Evolutionary conservation across 306 rosid genomes (phyloP).

Genomic region (Acacia acuminata): DNA sequence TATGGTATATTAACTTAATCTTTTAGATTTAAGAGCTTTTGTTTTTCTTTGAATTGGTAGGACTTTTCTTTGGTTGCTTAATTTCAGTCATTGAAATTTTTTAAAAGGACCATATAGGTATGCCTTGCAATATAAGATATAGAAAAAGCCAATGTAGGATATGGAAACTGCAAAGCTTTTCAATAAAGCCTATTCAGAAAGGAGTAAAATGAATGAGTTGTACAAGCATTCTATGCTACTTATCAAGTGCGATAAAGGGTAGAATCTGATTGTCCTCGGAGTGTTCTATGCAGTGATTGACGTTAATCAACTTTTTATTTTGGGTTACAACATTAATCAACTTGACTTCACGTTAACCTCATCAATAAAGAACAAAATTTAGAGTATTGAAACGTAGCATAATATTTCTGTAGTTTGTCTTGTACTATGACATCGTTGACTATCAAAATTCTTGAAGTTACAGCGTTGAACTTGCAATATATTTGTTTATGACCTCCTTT

Average conservation of each 20-base stretch:
- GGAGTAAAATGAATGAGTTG: neutral
- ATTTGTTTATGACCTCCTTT: neutral
- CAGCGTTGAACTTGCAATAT: neutral
- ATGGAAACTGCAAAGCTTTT: neutral
- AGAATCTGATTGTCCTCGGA: conserved; percentile 13
- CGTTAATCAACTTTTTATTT: neutral
- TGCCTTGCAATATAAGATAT: neutral
- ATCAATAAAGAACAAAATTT: neutral
- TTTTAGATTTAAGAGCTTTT: conserved; percentile 9
- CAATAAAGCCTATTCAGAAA: neutral
- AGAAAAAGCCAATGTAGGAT: conserved; percentile 6
- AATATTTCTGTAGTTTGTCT: neutral
- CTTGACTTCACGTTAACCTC: conserved; percentile 10
- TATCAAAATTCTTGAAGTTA: neutral
- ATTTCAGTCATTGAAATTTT: conserved; percentile 2
- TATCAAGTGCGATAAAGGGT: neutral
- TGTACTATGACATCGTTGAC: neutral
- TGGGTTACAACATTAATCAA: neutral
- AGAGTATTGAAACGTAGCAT: neutral
- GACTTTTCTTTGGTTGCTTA: conserved; percentile 23
- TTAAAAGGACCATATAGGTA: neutral
- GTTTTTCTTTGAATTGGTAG: conserved; percentile 9
- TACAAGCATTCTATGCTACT: conserved; percentile 26
- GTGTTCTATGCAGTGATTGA: conserved; percentile 8
- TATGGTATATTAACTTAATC: conserved; percentile 55